Evolutionary conservation across 2,329 filamentous ascomycete species (phyloP).

Genomic region (Waltergamsia citrina): DNA sequence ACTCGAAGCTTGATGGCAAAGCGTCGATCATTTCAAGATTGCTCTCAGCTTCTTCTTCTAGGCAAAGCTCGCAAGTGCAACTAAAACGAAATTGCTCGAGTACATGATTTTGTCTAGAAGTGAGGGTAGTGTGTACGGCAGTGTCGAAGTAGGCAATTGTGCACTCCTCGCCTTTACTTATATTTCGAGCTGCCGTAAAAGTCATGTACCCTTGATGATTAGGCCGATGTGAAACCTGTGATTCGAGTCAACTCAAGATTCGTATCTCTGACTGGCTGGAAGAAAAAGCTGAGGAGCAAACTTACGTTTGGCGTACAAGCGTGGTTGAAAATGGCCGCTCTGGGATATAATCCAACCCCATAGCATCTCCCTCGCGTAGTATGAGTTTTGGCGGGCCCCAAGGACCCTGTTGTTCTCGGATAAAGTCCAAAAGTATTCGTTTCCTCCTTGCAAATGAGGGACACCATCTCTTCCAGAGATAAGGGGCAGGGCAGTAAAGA

Average conservation of each 20-base stretch:
- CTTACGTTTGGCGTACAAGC: constrained; percentile 18
- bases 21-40: constrained; percentile 11
- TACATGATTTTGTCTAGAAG: constrained; percentile 8
- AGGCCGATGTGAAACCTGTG: constrained; percentile 14
- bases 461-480: constrained; percentile 11
- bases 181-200: constrained; percentile 14
- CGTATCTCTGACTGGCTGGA: neutral
- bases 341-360: constrained; percentile 14
- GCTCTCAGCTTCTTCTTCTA: constrained; percentile 11
- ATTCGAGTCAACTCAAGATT: neutral
- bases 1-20: no score
- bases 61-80: constrained; percentile 14
- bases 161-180: constrained; percentile 13
- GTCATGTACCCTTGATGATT: constrained; percentile 13
- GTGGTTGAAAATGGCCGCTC: constrained; percentile 18
- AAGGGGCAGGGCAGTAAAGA: constrained; percentile 8
- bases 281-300: neutral
- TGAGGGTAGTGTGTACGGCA: constrained; percentile 7
- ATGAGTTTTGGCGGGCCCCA: constrained; percentile 3
- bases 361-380: constrained; percentile 13
- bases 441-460: constrained; percentile 17
- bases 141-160: constrained; percentile 18
- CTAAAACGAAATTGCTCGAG: constrained; percentile 13
- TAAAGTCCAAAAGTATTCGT: constrained; percentile 19
- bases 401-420: constrained; percentile 11